These are phyloP conservation scores for Boletus reticulatus DNA, from an alignment of 768 basidiomycete genomes.

Conservation along the genomic window DNA sequence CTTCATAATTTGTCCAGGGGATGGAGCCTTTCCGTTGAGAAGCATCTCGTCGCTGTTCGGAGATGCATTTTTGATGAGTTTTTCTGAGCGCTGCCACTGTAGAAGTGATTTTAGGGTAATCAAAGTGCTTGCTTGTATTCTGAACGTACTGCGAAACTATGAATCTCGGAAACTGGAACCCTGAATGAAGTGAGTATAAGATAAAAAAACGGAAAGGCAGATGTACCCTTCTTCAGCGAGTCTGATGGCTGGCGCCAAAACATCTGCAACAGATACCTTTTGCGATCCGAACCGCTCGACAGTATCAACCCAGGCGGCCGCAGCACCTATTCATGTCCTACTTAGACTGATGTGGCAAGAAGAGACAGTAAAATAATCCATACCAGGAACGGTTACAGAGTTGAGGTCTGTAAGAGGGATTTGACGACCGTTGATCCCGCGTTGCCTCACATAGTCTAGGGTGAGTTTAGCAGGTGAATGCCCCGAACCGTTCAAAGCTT, in stretches of 20 bases:
- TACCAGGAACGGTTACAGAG: constrained; percentile 86
- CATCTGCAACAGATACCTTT: constrained; percentile 55
- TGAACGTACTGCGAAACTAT: constrained; percentile 51
- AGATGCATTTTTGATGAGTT: constrained; percentile 77
- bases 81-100: constrained; percentile 53
- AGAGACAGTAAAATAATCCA: background rate
- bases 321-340: constrained; percentile 59
- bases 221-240: constrained; percentile 86
- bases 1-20: constrained; percentile 79
- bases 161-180: constrained; percentile 85
- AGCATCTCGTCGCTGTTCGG: constrained; percentile 87
- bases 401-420: constrained; percentile 86
- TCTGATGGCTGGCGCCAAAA: constrained; percentile 85
- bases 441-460: constrained; percentile 65
- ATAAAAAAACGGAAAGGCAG: background rate
- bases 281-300: constrained; percentile 81
- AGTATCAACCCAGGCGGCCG: constrained; percentile 93
- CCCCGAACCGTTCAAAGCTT: constrained; percentile 92
- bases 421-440: constrained; percentile 61
- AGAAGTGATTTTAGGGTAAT: constrained; percentile 6
- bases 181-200: constrained; percentile 35
- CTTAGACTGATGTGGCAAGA: constrained; percentile 4
- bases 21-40: constrained; percentile 77
- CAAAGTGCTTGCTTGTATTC: background rate
- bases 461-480: constrained; percentile 77